These are phyloP conservation scores for Neocucurbitaria cava DNA, from an alignment of 2,329 filamentous ascomycete species.

Conservation along the genomic window DNA sequence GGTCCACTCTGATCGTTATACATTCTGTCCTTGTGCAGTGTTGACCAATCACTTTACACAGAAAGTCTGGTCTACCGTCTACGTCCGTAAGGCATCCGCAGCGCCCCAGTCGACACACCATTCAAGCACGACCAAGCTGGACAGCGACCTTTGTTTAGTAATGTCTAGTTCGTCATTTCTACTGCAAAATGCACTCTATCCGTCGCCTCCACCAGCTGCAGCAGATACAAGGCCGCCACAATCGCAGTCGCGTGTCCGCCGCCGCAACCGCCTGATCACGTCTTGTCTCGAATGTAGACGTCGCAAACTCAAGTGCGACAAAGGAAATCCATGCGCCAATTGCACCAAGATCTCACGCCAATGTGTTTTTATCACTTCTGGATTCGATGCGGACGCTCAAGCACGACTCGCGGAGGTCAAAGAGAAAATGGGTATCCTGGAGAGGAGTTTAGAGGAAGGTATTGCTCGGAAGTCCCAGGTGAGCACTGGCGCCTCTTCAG, in stretches of 20 bases:
- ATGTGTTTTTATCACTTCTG: conserved; percentile 69
- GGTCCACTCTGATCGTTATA: not conserved
- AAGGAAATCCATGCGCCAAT: conserved; percentile 73
- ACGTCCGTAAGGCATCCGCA: conserved; percentile 16
- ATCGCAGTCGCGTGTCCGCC: conserved; percentile 41
- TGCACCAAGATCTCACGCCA: conserved; percentile 62
- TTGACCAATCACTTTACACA: conserved; percentile 5
- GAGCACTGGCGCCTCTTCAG: conserved; percentile 4
- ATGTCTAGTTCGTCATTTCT: conserved; percentile 12
- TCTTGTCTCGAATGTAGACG: conserved; percentile 60
- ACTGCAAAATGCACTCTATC: conserved; percentile 1
- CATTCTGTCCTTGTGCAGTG: not conserved
- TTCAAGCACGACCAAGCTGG: not conserved
- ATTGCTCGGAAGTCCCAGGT: conserved; percentile 58
- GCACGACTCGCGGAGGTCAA: conserved; percentile 77
- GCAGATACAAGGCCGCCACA: conserved; percentile 25
- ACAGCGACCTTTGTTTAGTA: conserved; percentile 1
- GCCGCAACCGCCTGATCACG: conserved; percentile 48
- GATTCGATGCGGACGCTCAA: conserved; percentile 73
- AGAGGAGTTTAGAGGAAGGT: conserved; percentile 73
- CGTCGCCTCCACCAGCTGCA: not conserved
- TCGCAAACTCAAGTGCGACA: conserved; percentile 81
- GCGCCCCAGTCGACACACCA: not conserved
- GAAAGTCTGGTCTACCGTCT: conserved; percentile 1
- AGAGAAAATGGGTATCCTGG: conserved; percentile 76